phyloP scores from a whole-genome alignment of 495 filamentous ascomycete genomes.

The Oidiodendron maius region DNA sequence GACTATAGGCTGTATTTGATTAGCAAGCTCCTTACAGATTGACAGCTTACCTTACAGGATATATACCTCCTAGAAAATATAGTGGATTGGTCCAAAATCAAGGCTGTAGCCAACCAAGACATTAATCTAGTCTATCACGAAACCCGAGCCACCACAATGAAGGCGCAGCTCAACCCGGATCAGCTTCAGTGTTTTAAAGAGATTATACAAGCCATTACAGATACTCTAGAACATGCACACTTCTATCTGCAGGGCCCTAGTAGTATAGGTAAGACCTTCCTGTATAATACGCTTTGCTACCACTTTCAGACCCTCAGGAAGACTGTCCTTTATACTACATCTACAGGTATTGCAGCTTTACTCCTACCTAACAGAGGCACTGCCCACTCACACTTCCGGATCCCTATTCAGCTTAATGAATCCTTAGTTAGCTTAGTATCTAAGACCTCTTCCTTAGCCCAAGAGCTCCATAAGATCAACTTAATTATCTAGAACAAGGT shows the following conservation, averaged over 20 bases:
- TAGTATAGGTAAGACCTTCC: slow-evolving; percentile 15
- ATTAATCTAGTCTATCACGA: background rate
- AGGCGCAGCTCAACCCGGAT: slow-evolving; percentile 2
- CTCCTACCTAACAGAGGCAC: slow-evolving; percentile 10
- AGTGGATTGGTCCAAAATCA: background rate
- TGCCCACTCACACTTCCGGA: slow-evolving; percentile 15
- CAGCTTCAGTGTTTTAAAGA: background rate
- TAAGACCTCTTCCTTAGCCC: slow-evolving; percentile 3
- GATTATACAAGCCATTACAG: slow-evolving; percentile 1
- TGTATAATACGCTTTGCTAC: slow-evolving; percentile 14
- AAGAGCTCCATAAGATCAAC: slow-evolving; percentile 1
- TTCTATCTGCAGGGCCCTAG: slow-evolving; percentile 15
- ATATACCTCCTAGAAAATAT: background rate
- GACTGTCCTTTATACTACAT: slow-evolving; percentile 18
- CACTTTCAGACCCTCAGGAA: slow-evolving; percentile 12
- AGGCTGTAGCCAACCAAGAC: background rate
- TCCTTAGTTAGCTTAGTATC: slow-evolving; percentile 8
- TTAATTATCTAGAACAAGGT: slow-evolving; percentile 8
- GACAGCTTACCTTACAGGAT: background rate
- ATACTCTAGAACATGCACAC: slow-evolving; percentile 3
- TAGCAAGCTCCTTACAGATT: slow-evolving; percentile 1
- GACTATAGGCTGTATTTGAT: slow-evolving; percentile 11
- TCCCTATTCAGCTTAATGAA: slow-evolving; percentile 13
- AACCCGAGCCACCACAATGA: background rate
- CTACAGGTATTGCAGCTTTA: slow-evolving; percentile 14